Evolutionary conservation across 1,284 basidiomycete species (phyloP).

Genomic region (Porodaedalea pini): DNA sequence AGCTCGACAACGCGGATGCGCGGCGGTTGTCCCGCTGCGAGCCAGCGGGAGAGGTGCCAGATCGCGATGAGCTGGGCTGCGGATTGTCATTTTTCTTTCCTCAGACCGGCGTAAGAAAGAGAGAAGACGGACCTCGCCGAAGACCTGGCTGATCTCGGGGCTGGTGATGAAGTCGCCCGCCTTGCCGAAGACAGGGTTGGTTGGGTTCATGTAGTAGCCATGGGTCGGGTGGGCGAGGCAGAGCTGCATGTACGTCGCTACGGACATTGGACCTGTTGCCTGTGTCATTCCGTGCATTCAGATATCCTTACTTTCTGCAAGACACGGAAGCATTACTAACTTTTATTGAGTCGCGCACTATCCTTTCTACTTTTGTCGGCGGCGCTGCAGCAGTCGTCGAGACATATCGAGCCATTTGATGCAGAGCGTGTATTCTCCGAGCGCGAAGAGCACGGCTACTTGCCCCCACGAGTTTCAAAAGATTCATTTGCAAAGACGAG

Average conservation of each 20-base stretch:
- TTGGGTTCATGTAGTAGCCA: slow-evolving; percentile 84
- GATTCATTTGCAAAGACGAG: not conserved
- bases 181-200: slow-evolving; percentile 76
- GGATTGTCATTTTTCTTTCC: slow-evolving; percentile 26
- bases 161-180: slow-evolving; percentile 95
- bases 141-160: slow-evolving; percentile 95
- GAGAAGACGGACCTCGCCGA: slow-evolving; percentile 80
- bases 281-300: slow-evolving; percentile 31
- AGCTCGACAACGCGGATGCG: slow-evolving; percentile 82
- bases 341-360: slow-evolving; percentile 67
- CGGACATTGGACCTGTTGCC: slow-evolving; percentile 84
- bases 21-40: slow-evolving; percentile 48
- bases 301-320: too few relatives aligned
- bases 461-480: not conserved
- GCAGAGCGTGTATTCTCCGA: too few relatives aligned
- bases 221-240: slow-evolving; percentile 83
- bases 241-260: slow-evolving; percentile 85
- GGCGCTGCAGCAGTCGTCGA: not conserved
- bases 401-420: too few relatives aligned
- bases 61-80: slow-evolving; percentile 70
- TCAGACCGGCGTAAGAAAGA: slow-evolving; percentile 15
- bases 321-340: slow-evolving; percentile 40
- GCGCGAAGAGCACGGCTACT: too few relatives aligned
- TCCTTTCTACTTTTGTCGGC: slow-evolving; percentile 45
- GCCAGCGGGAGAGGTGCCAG: slow-evolving; percentile 85